A percentile compares a stretch with the other conserved stretches of the same genome.
Evolutionary conservation across 441 rosid genomes (phyloP).

Genomic region (Jatropha podagrica): DNA sequence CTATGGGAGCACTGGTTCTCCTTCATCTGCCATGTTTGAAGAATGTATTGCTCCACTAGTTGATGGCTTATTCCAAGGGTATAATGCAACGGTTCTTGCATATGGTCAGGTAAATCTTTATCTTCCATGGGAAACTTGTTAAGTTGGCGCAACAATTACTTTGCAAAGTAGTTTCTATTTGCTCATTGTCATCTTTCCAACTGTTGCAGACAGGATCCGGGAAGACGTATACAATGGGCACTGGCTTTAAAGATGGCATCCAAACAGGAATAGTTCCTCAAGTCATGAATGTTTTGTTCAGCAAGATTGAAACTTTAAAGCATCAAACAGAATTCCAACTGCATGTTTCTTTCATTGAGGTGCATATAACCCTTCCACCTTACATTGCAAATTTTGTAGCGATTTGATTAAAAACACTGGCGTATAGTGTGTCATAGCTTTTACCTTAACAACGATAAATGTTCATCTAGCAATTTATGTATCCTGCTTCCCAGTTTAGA

Average conservation of each 20-base stretch:
- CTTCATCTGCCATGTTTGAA: slow-evolving; percentile 76
- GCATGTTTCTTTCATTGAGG: slow-evolving; percentile 97
- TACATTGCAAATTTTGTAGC: background rate
- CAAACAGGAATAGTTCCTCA: slow-evolving; percentile 81
- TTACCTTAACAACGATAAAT: slow-evolving; percentile 4
- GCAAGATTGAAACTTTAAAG: slow-evolving; percentile 74
- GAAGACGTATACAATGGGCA: slow-evolving; percentile 99
- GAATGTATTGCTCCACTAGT: slow-evolving; percentile 84
- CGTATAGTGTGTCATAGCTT: background rate
- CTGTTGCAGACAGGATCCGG: slow-evolving; percentile 93
- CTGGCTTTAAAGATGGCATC: slow-evolving; percentile 78
- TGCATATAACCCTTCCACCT: slow-evolving; percentile 28
- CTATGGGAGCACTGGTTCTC: slow-evolving; percentile 80
- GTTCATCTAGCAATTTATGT: background rate
- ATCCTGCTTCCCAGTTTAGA: slow-evolving; percentile 7
- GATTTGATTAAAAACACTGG: background rate
- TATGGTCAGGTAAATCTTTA: slow-evolving; percentile 81
- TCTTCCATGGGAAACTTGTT: slow-evolving; percentile 13
- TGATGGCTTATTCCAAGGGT: slow-evolving; percentile 97
- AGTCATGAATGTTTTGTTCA: slow-evolving; percentile 84
- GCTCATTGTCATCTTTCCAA: slow-evolving; percentile 25
- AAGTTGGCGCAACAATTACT: background rate
- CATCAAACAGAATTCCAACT: slow-evolving; percentile 81
- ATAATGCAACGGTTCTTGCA: slow-evolving; percentile 97
- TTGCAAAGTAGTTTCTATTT: slow-evolving; percentile 7